Conservation (phyloP, 2,329 filamentous ascomycete genomes). For the Nemania abortiva region DNA sequence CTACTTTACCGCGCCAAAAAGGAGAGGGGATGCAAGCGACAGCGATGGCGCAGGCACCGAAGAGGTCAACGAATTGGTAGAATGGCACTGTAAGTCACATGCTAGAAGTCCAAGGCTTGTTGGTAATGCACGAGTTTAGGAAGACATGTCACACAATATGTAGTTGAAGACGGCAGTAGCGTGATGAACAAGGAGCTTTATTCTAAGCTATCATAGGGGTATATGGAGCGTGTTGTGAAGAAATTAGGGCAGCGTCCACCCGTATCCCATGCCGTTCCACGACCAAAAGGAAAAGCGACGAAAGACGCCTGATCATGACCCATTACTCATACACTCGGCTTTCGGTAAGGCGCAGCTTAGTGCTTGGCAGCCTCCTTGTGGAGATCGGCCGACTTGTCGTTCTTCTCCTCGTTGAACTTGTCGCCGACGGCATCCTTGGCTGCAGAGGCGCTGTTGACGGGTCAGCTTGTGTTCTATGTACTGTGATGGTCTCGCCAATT, state of each 20-base stretch:
- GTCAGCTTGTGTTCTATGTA: slow-evolving; percentile 46
- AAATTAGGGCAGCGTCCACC: slow-evolving; percentile 29
- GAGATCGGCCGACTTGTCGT: slow-evolving; percentile 52
- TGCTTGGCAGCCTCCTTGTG: slow-evolving; percentile 55
- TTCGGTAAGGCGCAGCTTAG: slow-evolving; percentile 42
- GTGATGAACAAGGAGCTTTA: slow-evolving; percentile 44
- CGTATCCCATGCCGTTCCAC: slow-evolving; percentile 42
- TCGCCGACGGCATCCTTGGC: slow-evolving; percentile 62
- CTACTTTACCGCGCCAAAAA: too few species aligned
- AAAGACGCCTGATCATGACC: slow-evolving; percentile 41
- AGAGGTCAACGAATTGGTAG: too few species aligned
- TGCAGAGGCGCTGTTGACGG: slow-evolving; percentile 56
- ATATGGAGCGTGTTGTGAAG: slow-evolving; percentile 43
- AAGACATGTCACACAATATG: not conserved
- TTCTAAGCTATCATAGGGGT: slow-evolving; percentile 52
- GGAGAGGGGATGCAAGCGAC: too few species aligned
- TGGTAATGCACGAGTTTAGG: not conserved
- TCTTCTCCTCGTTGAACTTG: slow-evolving; percentile 59
- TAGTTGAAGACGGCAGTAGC: not conserved
- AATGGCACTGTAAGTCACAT: too few species aligned
- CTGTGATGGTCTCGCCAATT: too few species aligned
- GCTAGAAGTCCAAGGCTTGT: too few species aligned
- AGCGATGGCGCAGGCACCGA: too few species aligned
- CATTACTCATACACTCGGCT: slow-evolving; percentile 45
- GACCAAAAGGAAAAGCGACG: slow-evolving; percentile 40